Evolutionary conservation across 2,329 filamentous ascomycete genomes (phyloP).

Genomic region (Myotisia sp.): DNA sequence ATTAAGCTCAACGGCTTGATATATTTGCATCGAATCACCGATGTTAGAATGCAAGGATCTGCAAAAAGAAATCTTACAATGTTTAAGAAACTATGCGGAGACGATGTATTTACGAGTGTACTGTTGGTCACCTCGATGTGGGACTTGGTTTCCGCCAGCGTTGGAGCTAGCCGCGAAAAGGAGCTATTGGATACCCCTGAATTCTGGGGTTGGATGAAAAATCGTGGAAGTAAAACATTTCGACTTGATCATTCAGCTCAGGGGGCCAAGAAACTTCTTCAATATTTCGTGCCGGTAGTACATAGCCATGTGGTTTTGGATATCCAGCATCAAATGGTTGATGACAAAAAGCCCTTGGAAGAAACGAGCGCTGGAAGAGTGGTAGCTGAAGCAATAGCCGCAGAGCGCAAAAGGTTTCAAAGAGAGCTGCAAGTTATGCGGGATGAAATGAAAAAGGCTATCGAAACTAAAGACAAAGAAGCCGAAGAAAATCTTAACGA

Average conservation of each 20-base stretch:
- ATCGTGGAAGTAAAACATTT: neutral
- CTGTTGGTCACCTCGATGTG: slow-evolving; percentile 1
- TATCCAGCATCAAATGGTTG: slow-evolving; percentile 4
- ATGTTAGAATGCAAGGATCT: slow-evolving; percentile 7
- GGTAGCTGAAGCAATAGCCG: slow-evolving; percentile 1
- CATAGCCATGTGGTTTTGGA: neutral
- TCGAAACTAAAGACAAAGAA: no score
- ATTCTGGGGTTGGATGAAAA: neutral
- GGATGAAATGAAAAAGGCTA: no score
- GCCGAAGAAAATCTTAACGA: no score
- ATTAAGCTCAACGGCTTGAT: slow-evolving; percentile 9
- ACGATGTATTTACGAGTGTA: neutral
- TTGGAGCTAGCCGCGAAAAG: neutral
- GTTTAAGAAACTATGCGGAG: slow-evolving; percentile 9
- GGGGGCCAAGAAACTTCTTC: neutral
- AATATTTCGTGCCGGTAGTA: neutral
- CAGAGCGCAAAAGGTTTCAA: neutral
- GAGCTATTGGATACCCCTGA: neutral
- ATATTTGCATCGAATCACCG: slow-evolving; percentile 11
- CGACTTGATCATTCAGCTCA: neutral
- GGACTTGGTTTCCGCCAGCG: neutral
- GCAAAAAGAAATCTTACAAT: slow-evolving; percentile 9
- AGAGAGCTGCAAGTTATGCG: no score
- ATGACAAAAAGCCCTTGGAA: neutral
- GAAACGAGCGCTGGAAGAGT: slow-evolving; percentile 1